Evolutionary conservation across 2,329 filamentous ascomycete genomes (phyloP), one percentile per base, ranked within the genome.

Genomic region (Lachnellula arida): DNA sequence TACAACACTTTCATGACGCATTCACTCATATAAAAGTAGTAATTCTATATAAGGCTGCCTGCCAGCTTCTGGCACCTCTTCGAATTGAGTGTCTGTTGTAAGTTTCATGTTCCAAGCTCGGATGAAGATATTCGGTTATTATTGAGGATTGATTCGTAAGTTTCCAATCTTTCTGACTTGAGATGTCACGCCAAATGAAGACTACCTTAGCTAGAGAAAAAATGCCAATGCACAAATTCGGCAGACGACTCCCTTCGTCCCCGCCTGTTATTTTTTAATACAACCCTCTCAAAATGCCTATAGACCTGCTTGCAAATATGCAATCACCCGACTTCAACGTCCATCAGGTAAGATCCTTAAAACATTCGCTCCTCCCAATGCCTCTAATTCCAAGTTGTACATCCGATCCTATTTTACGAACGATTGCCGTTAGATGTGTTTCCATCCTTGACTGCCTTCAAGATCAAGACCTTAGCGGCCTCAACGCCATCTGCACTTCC

Each of bases 391-490:
- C 28, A 32, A 32, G 9, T 32, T 32, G 28, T 32, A 32, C 42
- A 40, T 44, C 17, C 23, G 28, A 46, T 35, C 19, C 17, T 28
- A 40, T n/a, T 22, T 51, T 53, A 60, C 9, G 49, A 55, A 49
- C 58, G 55, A 28, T 35, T 52, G 17, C 53, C 53, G 40, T 60
- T 64, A 14, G 54, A 34, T 34, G 39, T 55, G 37, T 53, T 58
- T 28, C 53, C 42, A 55, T 86, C 84, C 53, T 81, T 79, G 11
- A 97, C 88, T 61, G 91, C 89, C 58, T 90, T 85, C 59, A 99
- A 76, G 59, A 99, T 97, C 70, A 96, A 79, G 57, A 96, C 86
- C 76, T 88, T 91, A 49, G 94, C 94, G 72, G 88, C 81, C 73
- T 97, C 90, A 39, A 96, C 84, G 12, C 89, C 91, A 15, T 91